These are phyloP conservation scores for Rhodotorula sphaerocarpa DNA, from an alignment of 768 basidiomycete species.

Conservation along the genomic window DNA sequence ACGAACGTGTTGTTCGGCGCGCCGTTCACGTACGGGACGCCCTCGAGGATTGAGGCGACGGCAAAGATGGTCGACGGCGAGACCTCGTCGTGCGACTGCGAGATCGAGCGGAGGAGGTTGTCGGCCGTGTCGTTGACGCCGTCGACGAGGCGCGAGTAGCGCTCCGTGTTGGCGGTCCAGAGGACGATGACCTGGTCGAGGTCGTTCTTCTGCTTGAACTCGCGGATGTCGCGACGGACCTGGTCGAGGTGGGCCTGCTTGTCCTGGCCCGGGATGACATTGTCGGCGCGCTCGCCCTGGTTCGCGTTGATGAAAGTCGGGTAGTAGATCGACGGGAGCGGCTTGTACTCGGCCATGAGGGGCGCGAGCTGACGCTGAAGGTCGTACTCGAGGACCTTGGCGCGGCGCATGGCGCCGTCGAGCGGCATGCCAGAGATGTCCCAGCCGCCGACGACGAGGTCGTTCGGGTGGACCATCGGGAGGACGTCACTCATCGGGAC, in stretches of 20 bases:
- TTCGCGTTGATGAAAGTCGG: slow-evolving; percentile 97
- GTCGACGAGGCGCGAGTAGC: slow-evolving; percentile 86
- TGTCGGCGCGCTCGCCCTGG: slow-evolving; percentile 92
- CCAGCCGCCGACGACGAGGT: slow-evolving; percentile 94
- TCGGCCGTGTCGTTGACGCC: slow-evolving; percentile 93
- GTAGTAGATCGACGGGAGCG: slow-evolving; percentile 79
- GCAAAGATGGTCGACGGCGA: slow-evolving; percentile 94
- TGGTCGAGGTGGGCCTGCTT: slow-evolving; percentile 88
- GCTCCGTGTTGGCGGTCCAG: slow-evolving; percentile 97
- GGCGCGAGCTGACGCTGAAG: slow-evolving; percentile 90
- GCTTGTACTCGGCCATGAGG: slow-evolving; percentile 67
- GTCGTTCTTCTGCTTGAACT: slow-evolving; percentile 72
- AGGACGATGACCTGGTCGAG: slow-evolving; percentile 87
- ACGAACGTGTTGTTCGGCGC: slow-evolving; percentile 99
- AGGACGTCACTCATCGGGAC: slow-evolving; percentile 86
- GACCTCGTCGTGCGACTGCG: slow-evolving; percentile 79
- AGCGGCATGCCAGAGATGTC: slow-evolving; percentile 80
- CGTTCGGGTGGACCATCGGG: slow-evolving; percentile 97
- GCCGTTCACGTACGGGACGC: slow-evolving; percentile 81
- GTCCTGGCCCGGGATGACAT: slow-evolving; percentile 71
- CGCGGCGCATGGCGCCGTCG: slow-evolving; percentile 87
- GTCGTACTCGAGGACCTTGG: slow-evolving; percentile 89
- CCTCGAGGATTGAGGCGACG: slow-evolving; percentile 88
- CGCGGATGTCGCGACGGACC: slow-evolving; percentile 84
- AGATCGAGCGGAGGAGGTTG: slow-evolving; percentile 72